Conservation (phyloP, 768 basidiomycete genomes). For the Panus rudis region DNA sequence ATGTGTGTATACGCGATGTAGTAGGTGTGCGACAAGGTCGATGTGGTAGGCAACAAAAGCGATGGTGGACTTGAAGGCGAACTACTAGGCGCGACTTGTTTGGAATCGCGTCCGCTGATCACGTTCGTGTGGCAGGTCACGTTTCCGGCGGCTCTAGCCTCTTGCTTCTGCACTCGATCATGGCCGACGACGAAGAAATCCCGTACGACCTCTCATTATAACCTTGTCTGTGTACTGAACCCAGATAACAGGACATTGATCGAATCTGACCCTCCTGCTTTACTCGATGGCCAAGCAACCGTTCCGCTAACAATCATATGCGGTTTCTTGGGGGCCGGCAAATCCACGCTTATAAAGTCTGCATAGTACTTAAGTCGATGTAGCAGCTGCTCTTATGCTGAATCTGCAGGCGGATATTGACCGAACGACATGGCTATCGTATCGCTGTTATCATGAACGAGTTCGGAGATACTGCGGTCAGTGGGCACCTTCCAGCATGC, state of each 20-base stretch:
- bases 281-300: conserved; percentile 13
- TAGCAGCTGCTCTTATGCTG: background rate
- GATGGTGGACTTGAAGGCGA: no score
- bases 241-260: conserved; percentile 21
- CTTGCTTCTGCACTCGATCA: no score
- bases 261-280: conserved; percentile 13
- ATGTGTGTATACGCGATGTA: no score
- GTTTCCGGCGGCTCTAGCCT: background rate
- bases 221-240: background rate
- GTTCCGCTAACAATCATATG: conserved; percentile 93
- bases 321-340: conserved; percentile 92
- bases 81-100: no score
- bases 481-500: conserved; percentile 22
- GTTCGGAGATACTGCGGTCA: conserved; percentile 90
- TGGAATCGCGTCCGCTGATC: no score
- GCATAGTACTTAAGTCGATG: conserved; percentile 15
- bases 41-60: no score
- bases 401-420: conserved; percentile 70
- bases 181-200: conserved; percentile 56
- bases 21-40: no score
- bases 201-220: conserved; percentile 34
- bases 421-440: conserved; percentile 87
- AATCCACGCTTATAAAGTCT: conserved; percentile 84
- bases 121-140: no score
- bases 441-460: conserved; percentile 99